Percentiles rank a stretch among this genome's conserved stretches.
Conservation (phyloP, 352 stramenopile species). For the Phytophthora pinifolia region DNA sequence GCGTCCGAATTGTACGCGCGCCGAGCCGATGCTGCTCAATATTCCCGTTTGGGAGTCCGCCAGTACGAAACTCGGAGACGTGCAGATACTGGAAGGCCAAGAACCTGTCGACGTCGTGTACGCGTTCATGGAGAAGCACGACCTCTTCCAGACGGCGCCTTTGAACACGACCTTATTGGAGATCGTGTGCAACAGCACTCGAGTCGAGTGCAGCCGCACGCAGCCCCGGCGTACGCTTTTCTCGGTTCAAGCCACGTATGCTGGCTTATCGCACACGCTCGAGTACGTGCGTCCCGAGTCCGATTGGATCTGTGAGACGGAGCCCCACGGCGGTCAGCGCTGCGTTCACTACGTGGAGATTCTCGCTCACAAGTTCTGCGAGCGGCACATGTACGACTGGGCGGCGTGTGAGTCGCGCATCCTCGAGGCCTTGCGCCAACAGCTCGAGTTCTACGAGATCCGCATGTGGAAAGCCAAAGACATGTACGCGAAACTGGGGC, state of each 20-base stretch:
- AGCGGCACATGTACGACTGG: constrained; percentile 79
- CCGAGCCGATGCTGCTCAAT: constrained; percentile 69
- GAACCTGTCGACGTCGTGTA: constrained; percentile 84
- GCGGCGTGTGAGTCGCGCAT: constrained; percentile 49
- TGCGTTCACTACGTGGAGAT: constrained; percentile 81
- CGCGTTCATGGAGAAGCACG: constrained; percentile 85
- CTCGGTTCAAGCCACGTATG: constrained; percentile 78
- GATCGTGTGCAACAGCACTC: constrained; percentile 73
- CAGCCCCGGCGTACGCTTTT: constrained; percentile 73
- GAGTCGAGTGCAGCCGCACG: constrained; percentile 54
- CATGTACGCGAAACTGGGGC: constrained; percentile 77
- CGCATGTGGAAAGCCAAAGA: constrained; percentile 79
- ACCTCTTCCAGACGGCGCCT: constrained; percentile 79
- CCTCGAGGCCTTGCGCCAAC: constrained; percentile 54
- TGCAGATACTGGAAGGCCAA: constrained; percentile 77
- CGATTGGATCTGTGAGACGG: constrained; percentile 69
- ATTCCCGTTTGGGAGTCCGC: constrained; percentile 78
- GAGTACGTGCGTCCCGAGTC: constrained; percentile 79
- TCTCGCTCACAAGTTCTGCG: constrained; percentile 60
- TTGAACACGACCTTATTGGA: constrained; percentile 73
- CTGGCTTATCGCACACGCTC: constrained; percentile 62
- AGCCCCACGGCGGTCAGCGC: constrained; percentile 46
- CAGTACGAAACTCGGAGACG: constrained; percentile 67
- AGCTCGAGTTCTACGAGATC: constrained; percentile 75
- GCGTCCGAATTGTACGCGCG: constrained; percentile 74